Conservation (phyloP, 1,139 yeast species). For the Yamadazyma dendronema region DNA sequence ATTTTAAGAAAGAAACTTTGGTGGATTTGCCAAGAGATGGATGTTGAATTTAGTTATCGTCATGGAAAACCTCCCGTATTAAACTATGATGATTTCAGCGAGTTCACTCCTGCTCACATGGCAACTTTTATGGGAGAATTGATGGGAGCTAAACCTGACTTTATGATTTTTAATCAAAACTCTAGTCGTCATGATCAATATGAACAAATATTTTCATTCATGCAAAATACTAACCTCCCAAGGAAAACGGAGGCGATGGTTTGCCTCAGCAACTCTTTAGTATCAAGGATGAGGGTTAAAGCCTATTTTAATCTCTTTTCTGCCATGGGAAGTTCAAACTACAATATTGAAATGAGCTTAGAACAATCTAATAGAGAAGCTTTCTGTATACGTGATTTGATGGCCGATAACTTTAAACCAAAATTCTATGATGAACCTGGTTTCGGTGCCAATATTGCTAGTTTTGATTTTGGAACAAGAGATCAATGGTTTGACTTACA, state of each 20-base stretch:
- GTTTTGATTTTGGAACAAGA: not conserved
- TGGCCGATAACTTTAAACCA: conserved; percentile 21
- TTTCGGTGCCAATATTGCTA: conserved; percentile 13
- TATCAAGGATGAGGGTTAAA: conserved; percentile 26
- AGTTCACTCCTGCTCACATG: conserved; percentile 9
- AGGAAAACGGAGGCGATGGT: conserved; percentile 2
- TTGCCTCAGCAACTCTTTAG: conserved; percentile 15
- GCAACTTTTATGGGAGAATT: conserved; percentile 3
- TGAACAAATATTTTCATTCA: conserved; percentile 10
- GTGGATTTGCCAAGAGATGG: conserved; percentile 54
- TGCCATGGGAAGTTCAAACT: conserved; percentile 21
- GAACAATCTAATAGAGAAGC: conserved; percentile 23
- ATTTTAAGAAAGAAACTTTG: conserved; percentile 44
- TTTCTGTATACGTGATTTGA: conserved; percentile 14
- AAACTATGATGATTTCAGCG: conserved; percentile 40
- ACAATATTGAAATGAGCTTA: conserved; percentile 18
- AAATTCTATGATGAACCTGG: conserved; percentile 28
- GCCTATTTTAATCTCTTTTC: conserved; percentile 30
- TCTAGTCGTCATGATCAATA: conserved; percentile 1
- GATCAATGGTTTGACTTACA: conserved; percentile 21
- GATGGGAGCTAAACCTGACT: not conserved
- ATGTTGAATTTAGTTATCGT: conserved; percentile 53
- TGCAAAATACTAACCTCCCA: not conserved
- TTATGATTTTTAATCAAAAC: too few relatives aligned
- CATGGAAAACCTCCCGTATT: conserved; percentile 61